phyloP scores from a whole-genome alignment of 345 rosid species.

The Leavenworthia alabamica region DNA sequence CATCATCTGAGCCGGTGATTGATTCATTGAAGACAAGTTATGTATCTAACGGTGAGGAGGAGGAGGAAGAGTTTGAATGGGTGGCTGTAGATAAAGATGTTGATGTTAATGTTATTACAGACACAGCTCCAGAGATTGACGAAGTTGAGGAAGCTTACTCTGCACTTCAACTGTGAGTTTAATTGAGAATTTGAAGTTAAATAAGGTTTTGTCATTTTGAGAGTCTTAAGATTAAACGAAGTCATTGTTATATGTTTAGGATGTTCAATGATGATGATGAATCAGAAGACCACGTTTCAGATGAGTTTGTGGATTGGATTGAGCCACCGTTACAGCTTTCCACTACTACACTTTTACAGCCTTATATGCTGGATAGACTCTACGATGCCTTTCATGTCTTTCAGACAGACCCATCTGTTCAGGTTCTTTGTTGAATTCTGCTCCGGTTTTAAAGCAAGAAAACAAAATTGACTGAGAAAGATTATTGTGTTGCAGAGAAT shows the following conservation, averaged over 20 bases:
- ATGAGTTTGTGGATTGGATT: conserved; percentile 54
- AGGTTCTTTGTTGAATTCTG: conserved; percentile 37
- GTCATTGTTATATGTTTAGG: conserved; percentile 32
- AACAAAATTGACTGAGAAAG: not conserved
- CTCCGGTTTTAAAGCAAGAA: not conserved
- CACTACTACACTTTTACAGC: conserved; percentile 41
- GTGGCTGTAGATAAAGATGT: conserved; percentile 45
- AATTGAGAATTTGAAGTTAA: not conserved
- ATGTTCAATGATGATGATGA: conserved; percentile 48
- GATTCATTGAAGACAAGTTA: conserved; percentile 19
- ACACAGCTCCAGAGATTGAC: conserved; percentile 57
- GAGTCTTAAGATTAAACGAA: not conserved
- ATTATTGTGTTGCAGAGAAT: conserved; percentile 30
- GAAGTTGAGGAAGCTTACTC: conserved; percentile 76
- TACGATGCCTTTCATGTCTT: conserved; percentile 70
- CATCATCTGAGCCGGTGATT: conserved; percentile 31
- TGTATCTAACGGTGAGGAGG: conserved; percentile 14
- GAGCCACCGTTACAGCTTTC: conserved; percentile 54
- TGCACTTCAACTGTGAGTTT: conserved; percentile 61
- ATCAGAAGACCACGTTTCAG: conserved; percentile 30
- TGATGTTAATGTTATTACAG: conserved; percentile 33
- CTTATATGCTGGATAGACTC: conserved; percentile 44
- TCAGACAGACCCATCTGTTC: conserved; percentile 75
- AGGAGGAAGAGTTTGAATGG: conserved; percentile 55
- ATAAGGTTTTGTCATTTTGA: not conserved